Base-by-base conservation (phyloP, 441 rosid genomes). In the Metrosideros polymorpha region DNA sequence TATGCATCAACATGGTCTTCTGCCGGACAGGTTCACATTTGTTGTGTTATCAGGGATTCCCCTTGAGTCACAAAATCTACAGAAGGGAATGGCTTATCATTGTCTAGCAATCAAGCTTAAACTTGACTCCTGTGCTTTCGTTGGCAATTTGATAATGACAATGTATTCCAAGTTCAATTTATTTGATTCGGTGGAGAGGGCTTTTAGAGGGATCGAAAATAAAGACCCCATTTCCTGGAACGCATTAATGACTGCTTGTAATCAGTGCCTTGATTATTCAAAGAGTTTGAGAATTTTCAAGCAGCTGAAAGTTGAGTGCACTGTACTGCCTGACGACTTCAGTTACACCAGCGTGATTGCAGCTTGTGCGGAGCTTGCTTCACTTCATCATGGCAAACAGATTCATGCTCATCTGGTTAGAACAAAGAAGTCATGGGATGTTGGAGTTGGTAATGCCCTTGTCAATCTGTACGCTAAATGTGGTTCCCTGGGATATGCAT, bases 391-490 rank as follows among this genome's bases (percentile, higher is more conserved):
- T 32, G 95, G 98, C 66, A 92, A 90, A 88, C 92, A 95, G 88
- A 90, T 94, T 89, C 96, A 94, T 88, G 90, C 92, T 49, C 88
- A 87, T 71, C 86, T 95, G 35, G 88, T 93, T 53, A 92, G 90
- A 85, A 88, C 90, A 77, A 87, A 88, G 85, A 54, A 77, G 85
- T 85, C 84, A 53, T 89, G 87, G 88, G 96, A 94, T 83, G 87
- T 91, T 35, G 96, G 92, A 71, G 93, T 90, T 42, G 86, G 84
- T 86, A 95, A 94, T 55, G 93, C 93, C 54, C 95, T 93, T 71
- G 89, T 93, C 49, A 94, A 94, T 91, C 92, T 95, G 97, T 95
- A 95, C 85, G 93, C 96, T 43, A 93, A 95, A 92, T 94, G 97
- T 83, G 96, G 96, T 85, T 94, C 89, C 51, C 90, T 95, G 27